Evolutionary conservation across 2,329 filamentous ascomycete genomes (phyloP), one percentile per base, ranked within the genome.

Genomic region (Aspergillus ochraceus): DNA sequence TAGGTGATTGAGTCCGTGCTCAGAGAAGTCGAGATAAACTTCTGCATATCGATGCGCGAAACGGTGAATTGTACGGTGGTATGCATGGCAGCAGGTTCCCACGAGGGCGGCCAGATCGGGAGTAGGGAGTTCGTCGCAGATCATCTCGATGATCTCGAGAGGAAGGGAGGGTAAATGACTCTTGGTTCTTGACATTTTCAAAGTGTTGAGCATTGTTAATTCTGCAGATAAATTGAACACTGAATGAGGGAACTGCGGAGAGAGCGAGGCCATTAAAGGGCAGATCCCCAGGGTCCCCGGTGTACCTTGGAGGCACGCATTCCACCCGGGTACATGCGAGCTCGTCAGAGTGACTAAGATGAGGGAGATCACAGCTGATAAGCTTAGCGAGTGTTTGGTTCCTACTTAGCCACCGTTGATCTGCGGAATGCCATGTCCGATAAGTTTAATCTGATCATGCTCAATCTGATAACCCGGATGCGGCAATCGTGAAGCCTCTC

Each of bases 21-120:
- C 29, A 11, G 60, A 62, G 29, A 62, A 62, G 14, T 62, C 60
- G 3, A 60, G n/a, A 30, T 60, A 47, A 6, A 60, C 32, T 36
- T 62, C 60, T 3, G 54, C 39, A 22, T 62, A 62, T 20, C 60
- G 58, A 12, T 62, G 54, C 3, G 60, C 60, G 14, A 62, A 55
- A 24, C 60, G 52, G 12, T 36, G 47, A 49, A 60, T 60, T 6
- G 60, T 60, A 32, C 22, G 42, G 20, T 52, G 47, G 42, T 62
- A 55, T 22, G 52, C 53, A 6, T 57, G 45, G 19, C 58, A 54
- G 36, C 60, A 60, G 14, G 58, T 60, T 32, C 54, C 60, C 19
- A 60, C 54, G 11, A 62, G 42, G 22, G 60, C 52, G 47, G 60
- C 60, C 14, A 62, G 47, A 39, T 62, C 60, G 11, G 32, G 52